These are phyloP conservation scores for Diaporthe vaccinii DNA, from an alignment of 2,329 filamentous ascomycete species.

Conservation along the genomic window DNA sequence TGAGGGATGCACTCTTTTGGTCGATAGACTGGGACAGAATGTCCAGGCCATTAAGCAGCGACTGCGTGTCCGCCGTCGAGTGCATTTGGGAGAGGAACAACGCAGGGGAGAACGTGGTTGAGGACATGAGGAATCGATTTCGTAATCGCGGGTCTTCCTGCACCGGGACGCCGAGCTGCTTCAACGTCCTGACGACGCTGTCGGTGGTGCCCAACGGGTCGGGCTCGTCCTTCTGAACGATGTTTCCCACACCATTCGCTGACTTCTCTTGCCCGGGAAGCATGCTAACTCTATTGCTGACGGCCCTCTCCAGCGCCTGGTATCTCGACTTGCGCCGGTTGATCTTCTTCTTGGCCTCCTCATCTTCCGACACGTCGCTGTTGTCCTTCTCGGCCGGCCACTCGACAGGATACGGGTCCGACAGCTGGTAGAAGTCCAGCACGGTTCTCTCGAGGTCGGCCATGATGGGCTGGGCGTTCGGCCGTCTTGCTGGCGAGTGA, in stretches of 20 bases:
- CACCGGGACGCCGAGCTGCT: slow-evolving; percentile 81
- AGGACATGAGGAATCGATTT: slow-evolving; percentile 92
- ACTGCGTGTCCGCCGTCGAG: slow-evolving; percentile 84
- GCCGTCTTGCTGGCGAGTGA: slow-evolving; percentile 4
- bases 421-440: slow-evolving; percentile 90
- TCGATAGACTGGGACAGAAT: slow-evolving; percentile 93
- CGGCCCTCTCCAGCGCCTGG: slow-evolving; percentile 83
- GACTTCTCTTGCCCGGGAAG: slow-evolving; percentile 78
- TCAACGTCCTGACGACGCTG: slow-evolving; percentile 86
- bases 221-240: slow-evolving; percentile 91
- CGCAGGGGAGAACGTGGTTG: slow-evolving; percentile 93
- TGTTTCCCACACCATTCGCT: slow-evolving; percentile 75
- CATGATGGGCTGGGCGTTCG: slow-evolving; percentile 57
- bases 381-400: slow-evolving; percentile 89
- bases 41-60: slow-evolving; percentile 84
- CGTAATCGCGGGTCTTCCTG: slow-evolving; percentile 86
- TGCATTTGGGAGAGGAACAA: slow-evolving; percentile 95
- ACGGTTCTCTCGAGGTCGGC: slow-evolving; percentile 82
- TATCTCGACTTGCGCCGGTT: slow-evolving; percentile 82
- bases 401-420: slow-evolving; percentile 81
- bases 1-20: slow-evolving; percentile 96
- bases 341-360: slow-evolving; percentile 63
- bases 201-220: slow-evolving; percentile 91
- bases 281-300: slow-evolving; percentile 76
- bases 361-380: slow-evolving; percentile 75